A percentile compares a stretch with the other conserved stretches of the same genome.
Conservation (phyloP, 345 rosid genomes). For the Populus euphratica region DNA sequence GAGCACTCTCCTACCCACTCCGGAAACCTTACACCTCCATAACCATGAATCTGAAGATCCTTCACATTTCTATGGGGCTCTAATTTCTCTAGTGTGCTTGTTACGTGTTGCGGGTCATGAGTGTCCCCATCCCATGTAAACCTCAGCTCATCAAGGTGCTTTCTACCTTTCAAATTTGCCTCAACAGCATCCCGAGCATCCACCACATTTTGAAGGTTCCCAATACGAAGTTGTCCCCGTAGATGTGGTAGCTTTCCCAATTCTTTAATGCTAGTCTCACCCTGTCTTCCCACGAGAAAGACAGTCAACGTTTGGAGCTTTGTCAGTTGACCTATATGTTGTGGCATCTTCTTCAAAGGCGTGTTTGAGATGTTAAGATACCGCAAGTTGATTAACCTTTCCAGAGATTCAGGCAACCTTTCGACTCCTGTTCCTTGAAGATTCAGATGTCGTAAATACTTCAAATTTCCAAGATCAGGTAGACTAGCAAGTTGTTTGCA, state of each 20-base stretch:
- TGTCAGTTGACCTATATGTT: background rate
- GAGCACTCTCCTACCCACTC: background rate
- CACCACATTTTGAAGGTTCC: too few relatives aligned
- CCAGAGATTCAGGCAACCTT: background rate
- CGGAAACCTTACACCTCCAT: slow-evolving; percentile 2
- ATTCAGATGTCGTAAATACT: background rate
- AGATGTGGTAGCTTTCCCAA: too few relatives aligned
- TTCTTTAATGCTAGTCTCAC: background rate
- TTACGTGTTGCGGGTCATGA: background rate
- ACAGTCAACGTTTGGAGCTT: background rate
- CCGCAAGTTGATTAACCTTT: slow-evolving; percentile 3
- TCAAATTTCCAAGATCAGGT: background rate
- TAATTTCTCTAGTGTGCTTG: background rate
- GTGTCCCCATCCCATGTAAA: background rate
- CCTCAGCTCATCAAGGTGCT: background rate
- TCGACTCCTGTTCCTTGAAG: background rate
- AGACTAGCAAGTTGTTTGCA: background rate
- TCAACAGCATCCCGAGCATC: background rate
- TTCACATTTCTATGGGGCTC: background rate
- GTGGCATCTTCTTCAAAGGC: background rate
- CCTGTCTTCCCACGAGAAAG: background rate
- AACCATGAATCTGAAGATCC: background rate
- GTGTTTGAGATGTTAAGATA: background rate
- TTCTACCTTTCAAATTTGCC: background rate
- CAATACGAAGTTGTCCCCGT: too few relatives aligned